Evolutionary conservation across 768 basidiomycete species (phyloP).

Genomic region (Kwoniella mangroviensis): DNA sequence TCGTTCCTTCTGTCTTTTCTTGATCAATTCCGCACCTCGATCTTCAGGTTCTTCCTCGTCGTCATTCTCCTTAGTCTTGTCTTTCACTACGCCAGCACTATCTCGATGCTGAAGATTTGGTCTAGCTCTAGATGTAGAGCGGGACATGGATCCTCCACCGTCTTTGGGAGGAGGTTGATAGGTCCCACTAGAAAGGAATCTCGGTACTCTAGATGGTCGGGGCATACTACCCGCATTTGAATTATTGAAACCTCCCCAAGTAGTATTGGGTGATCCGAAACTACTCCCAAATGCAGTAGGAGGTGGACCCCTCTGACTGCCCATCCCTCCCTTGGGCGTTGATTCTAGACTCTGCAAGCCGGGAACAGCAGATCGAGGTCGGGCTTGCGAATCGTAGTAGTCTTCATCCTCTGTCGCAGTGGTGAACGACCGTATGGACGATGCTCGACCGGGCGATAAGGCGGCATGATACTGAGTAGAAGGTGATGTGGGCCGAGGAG

Average conservation of each 20-base stretch:
- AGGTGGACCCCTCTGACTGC: constrained; percentile 25
- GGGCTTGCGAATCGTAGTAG: constrained; percentile 12
- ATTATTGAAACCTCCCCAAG: constrained; percentile 7
- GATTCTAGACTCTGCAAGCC: constrained; percentile 15
- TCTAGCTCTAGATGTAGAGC: constrained; percentile 42
- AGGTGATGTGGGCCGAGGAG: constrained; percentile 11
- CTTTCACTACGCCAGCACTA: constrained; percentile 6
- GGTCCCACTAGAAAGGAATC: constrained; percentile 27
- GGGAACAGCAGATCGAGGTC: constrained; percentile 23
- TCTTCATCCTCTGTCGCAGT: constrained; percentile 32
- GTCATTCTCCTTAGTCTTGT: constrained; percentile 17
- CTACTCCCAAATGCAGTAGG: constrained; percentile 36
- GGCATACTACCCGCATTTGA: constrained; percentile 31
- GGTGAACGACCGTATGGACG: constrained; percentile 24
- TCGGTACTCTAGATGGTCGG: constrained; percentile 23
- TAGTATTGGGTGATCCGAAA: constrained; percentile 40
- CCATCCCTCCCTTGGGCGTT: constrained; percentile 18
- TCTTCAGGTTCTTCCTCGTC: constrained; percentile 58
- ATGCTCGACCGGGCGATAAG: constrained; percentile 21
- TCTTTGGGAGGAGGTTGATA: constrained; percentile 12
- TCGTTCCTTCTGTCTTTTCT: constrained; percentile 57
- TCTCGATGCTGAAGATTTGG: constrained; percentile 28
- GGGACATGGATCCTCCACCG: constrained; percentile 37
- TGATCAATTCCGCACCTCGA: constrained; percentile 60
- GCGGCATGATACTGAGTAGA: constrained; percentile 14